Base-by-base conservation (phyloP, 345 rosid genomes). In the Physaria fendleri region DNA sequence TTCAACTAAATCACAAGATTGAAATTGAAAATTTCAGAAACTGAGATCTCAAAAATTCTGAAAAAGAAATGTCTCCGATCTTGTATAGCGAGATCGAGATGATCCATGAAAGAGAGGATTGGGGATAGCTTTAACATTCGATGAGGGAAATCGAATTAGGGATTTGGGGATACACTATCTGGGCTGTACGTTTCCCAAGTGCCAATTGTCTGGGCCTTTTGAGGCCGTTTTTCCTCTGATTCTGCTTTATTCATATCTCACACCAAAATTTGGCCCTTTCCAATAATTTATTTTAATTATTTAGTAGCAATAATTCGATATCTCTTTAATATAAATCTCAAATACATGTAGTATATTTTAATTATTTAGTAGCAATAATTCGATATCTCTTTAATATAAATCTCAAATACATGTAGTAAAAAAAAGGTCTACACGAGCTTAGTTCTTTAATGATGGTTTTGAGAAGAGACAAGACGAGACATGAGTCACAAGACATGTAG, bases 401-500 rank as follows among this genome's bases (percentile, higher is more conserved):
- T 42, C 24, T 27, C 5, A 38, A 61, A 38, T 27, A 49, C 38
- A 62, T 57, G 51, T 62, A 45, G 57, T 3, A 54, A 53, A 66
- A 56, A n/a, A n/a, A 35, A 30, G 18, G 51, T 32, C 47, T 70
- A 70, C 56, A 70, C 38, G 51, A 70, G 69, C 64, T 69, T 8
- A 40, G 32, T 55, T 69, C 63, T 62, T 62, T 55, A 55, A 69
- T 55, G 61, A 56, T 55, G 71, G 56, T 45, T 71, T 51, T 8
- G 50, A 58, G 44, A 54, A 62, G 73, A 69, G 57, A 71, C 61
- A 65, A 68, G 29, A 68, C 1, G 65, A 53, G n/a, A n/a, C n/a
- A n/a, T n/a, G n/a, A n/a, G n/a, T n/a, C 71, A 65, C 64, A 57
- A 24, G 25, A 71, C 75, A 49, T 56, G 60, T 51, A 71, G 71